Evolutionary conservation across 2,329 filamentous ascomycete genomes (phyloP).

Genomic region (Colletotrichum limetticola): DNA sequence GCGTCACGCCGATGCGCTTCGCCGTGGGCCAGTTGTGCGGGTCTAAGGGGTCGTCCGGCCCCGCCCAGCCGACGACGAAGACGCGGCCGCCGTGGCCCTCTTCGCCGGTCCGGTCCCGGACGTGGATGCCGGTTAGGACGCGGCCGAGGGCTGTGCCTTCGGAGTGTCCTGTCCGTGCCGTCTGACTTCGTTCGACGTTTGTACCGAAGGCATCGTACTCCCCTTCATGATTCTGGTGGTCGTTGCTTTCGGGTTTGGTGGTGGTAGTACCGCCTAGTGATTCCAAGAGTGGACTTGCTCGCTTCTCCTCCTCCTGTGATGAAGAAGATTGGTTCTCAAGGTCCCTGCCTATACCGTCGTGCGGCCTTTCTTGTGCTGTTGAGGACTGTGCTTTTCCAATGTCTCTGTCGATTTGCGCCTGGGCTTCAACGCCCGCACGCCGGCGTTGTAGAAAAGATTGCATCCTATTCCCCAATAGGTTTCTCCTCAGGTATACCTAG

Average conservation of each 20-base stretch:
- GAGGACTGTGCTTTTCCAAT: neutral
- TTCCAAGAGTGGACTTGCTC: neutral
- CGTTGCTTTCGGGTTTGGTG: neutral
- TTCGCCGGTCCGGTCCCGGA: constrained; percentile 39
- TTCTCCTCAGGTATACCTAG: neutral
- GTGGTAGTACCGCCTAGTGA: neutral
- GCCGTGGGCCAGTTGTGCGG: constrained; percentile 57
- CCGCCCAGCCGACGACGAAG: constrained; percentile 45
- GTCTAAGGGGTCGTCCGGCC: constrained; percentile 52
- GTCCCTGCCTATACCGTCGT: neutral
- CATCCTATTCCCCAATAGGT: neutral
- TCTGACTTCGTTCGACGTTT: neutral
- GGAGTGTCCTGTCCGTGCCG: constrained; percentile 8
- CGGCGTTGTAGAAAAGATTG: constrained; percentile 23
- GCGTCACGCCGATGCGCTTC: constrained; percentile 49
- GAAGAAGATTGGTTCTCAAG: neutral
- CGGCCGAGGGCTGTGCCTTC: constrained; percentile 40
- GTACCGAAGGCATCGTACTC: neutral
- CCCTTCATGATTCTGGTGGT: neutral
- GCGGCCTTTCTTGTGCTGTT: neutral
- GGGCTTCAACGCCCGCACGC: constrained; percentile 17
- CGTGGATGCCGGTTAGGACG: constrained; percentile 44
- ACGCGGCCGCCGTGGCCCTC: constrained; percentile 43
- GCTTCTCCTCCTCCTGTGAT: neutral
- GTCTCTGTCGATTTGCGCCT: constrained; percentile 27